These are phyloP conservation scores for Ashbya aceris DNA, from an alignment of 1,139 yeast genomes.

Conservation along the genomic window DNA sequence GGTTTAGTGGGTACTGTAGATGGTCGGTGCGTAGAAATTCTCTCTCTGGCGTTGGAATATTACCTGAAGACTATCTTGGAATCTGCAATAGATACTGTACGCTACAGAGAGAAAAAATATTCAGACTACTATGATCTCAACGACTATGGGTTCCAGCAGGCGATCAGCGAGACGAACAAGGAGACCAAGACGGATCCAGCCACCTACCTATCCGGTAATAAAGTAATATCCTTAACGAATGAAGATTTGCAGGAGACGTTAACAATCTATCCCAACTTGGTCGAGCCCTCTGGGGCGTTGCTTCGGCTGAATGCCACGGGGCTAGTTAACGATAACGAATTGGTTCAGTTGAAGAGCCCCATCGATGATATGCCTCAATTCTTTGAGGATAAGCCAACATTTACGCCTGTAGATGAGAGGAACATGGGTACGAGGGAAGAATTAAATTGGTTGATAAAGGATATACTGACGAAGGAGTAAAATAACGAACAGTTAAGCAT, in stretches of 20 bases:
- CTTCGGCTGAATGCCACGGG: conserved; percentile 43
- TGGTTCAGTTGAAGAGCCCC: conserved; percentile 35
- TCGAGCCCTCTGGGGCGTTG: conserved; percentile 58
- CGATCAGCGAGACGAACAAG: conserved; percentile 9
- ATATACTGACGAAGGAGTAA: conserved; percentile 32
- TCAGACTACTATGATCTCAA: conserved; percentile 36
- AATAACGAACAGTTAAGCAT: neutral
- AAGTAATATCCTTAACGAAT: conserved; percentile 41
- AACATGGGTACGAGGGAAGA: conserved; percentile 61
- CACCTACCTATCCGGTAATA: conserved; percentile 15
- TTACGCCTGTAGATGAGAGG: conserved; percentile 26
- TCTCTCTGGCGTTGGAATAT: conserved; percentile 68
- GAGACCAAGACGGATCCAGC: conserved; percentile 11
- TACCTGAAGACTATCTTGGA: conserved; percentile 71
- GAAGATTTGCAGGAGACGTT: conserved; percentile 61
- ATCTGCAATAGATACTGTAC: conserved; percentile 62
- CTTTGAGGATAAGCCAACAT: conserved; percentile 24
- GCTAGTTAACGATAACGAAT: conserved; percentile 49
- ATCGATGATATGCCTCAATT: conserved; percentile 32
- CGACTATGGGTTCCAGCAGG: conserved; percentile 26
- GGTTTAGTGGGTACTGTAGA: conserved; percentile 81
- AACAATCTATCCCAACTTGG: conserved; percentile 53
- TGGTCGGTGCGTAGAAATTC: conserved; percentile 64
- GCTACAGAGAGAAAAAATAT: conserved; percentile 48
- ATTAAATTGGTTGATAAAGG: conserved; percentile 62